A percentile compares a stretch with the other conserved stretches of the same genome.
phyloP scores from a whole-genome alignment of 2,329 filamentous ascomycete genomes.

The Diaporthe velutina region DNA sequence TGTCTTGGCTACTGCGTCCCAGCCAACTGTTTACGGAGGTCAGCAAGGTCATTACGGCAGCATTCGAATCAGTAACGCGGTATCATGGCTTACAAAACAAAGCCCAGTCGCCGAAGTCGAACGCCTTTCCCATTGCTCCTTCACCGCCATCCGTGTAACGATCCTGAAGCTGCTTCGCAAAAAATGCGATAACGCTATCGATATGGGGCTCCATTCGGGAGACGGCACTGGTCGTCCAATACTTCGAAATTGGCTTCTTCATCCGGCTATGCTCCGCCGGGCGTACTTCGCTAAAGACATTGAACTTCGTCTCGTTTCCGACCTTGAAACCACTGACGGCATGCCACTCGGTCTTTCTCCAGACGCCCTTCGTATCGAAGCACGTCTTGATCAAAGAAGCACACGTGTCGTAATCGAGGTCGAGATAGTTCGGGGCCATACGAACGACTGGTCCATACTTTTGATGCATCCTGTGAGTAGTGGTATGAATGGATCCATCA shows the following conservation, averaged over 20 bases:
- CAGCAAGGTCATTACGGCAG: neutral
- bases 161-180: conserved; percentile 28
- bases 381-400: conserved; percentile 23
- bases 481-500: conserved; percentile 11
- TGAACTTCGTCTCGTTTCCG: conserved; percentile 5
- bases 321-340: conserved; percentile 25
- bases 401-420: conserved; percentile 20
- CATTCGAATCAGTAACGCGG: too few relatives aligned
- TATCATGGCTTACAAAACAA: conserved; percentile 18
- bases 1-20: conserved; percentile 26
- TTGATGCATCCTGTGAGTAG: neutral
- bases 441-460: conserved; percentile 27
- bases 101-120: conserved; percentile 30
- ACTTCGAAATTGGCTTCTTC: conserved; percentile 28
- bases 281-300: conserved; percentile 29
- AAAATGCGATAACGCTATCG: conserved; percentile 19
- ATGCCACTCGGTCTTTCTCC: conserved; percentile 33
- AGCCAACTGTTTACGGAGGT: neutral
- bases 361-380: conserved; percentile 29
- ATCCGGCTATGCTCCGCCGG: conserved; percentile 16
- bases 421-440: conserved; percentile 22
- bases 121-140: neutral
- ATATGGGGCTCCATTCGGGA: conserved; percentile 28
- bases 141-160: neutral
- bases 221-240: conserved; percentile 29